phyloP scores from a whole-genome alignment of 2,329 filamentous ascomycete genomes.

The Magnaporthiopsis poae region DNA sequence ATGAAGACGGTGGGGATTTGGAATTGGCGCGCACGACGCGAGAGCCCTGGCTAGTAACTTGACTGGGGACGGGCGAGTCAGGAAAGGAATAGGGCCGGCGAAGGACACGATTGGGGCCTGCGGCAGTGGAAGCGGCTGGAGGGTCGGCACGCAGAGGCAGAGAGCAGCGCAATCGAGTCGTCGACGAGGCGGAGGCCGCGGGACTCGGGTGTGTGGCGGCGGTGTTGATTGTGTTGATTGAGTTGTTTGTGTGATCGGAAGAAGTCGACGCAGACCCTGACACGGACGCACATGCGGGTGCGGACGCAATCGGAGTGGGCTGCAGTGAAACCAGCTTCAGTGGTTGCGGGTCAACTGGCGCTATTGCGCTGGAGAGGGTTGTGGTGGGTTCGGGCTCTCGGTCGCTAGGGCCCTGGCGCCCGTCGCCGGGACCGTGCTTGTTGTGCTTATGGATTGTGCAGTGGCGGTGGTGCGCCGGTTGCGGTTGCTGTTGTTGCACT shows the following conservation, averaged over 20 bases:
- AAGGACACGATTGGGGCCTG: constrained; percentile 15
- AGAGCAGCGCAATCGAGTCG: constrained; percentile 9
- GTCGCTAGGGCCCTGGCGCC: neutral
- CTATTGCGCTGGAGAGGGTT: neutral
- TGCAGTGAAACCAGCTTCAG: constrained; percentile 7
- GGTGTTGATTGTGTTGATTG: neutral
- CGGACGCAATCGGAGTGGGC: constrained; percentile 5
- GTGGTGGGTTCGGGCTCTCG: neutral
- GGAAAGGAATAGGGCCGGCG: constrained; percentile 29
- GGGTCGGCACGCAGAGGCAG: neutral
- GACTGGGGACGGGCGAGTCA: constrained; percentile 19
- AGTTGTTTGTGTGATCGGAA: constrained; percentile 10
- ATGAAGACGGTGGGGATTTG: constrained; percentile 11
- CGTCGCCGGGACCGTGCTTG: constrained; percentile 1
- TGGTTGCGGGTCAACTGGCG: neutral
- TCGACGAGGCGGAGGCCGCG: neutral
- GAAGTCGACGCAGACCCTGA: constrained; percentile 7
- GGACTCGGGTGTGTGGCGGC: neutral
- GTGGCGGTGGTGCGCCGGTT: constrained; percentile 13
- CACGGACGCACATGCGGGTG: neutral
- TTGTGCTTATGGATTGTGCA: constrained; percentile 4
- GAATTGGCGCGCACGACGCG: constrained; percentile 10
- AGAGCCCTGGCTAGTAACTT: neutral
- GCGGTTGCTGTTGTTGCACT: constrained; percentile 5
- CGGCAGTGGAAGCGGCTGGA: neutral